phyloP scores from a whole-genome alignment of 2,329 filamentous ascomycete genomes.

The Fusarium mexicanum region DNA sequence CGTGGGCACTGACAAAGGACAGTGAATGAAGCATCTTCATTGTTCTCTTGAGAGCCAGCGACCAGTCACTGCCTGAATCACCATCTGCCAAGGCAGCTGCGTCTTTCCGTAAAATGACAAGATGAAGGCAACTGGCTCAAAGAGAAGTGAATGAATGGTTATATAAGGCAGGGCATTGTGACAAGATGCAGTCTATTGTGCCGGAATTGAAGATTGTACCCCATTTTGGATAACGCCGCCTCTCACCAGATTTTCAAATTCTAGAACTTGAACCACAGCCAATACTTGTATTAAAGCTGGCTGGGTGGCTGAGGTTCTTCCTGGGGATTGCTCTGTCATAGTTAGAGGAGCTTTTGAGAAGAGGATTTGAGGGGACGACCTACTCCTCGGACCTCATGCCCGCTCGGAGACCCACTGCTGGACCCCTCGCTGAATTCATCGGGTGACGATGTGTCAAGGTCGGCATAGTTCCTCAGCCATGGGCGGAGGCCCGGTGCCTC shows the following conservation, averaged over 20 bases:
- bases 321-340: neutral
- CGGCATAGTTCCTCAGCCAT: neutral
- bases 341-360: neutral
- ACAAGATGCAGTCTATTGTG: neutral
- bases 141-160: neutral
- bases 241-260: neutral
- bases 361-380: neutral
- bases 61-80: too few relatives aligned
- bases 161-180: neutral
- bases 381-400: neutral
- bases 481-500: neutral
- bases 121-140: neutral
- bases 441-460: neutral
- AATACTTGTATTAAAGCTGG: neutral
- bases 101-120: fast-evolving
- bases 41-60: neutral
- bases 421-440: neutral
- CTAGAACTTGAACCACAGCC: too few relatives aligned
- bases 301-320: neutral
- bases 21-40: neutral
- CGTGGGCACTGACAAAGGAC: neutral
- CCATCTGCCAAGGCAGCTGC: neutral
- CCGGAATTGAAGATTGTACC: neutral
- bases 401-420: neutral
- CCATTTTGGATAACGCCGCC: too few relatives aligned